Base-by-base conservation (phyloP, 495 filamentous ascomycete genomes). In the Talaromyces wortmannii region DNA sequence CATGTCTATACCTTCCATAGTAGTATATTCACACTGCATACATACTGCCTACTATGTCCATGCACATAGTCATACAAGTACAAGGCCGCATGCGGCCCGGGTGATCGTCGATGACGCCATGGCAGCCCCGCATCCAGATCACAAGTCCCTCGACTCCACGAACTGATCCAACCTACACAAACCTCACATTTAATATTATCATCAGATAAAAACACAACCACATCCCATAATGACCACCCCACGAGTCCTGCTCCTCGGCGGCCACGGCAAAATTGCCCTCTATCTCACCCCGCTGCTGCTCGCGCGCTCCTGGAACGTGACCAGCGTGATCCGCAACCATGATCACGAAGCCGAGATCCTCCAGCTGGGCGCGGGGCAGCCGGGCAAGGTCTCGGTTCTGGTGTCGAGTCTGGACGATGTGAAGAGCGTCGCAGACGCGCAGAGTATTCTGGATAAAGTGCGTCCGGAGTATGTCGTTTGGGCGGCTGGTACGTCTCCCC, bases 261-360 rank as follows among this genome's bases (percentile, higher is more conserved):
- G 88, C 60, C 88, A 89, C 73, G 90, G 90, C 69, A 90, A 89
- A 67, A 67, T 94, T 48, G 81, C 87, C 55, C 81, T 86, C 42
- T 74, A 87, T n/a, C 75, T 92, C 10, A 94, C 89, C n/a, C 83
- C 83, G 2, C 75, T 89, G 52, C 82, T 92, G 40, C 77, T 91
- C 53, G 78, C 82, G 45, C 80, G 83, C 56, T 81, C 80, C 56
- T 91, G 89, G 83, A 80, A 76, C 57, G 82, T 95, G 23, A 90
- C 85, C 53, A 88, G 84, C 67, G 74, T 94, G 44, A 87, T 95
- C 65, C 86, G 89, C 59, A 80, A 82, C 61, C 72, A 81, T 8
- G 80, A 79, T 0, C 90, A 94, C 56, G 78, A 83, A 52, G 61
- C 64, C 16, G 76, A 83, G 48, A 82, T 95, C 50, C 63, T 85